Evolutionary conservation across 768 basidiomycete genomes (phyloP), one percentile per base, ranked within the genome.

Genomic region (Serendipita vermifera): DNA sequence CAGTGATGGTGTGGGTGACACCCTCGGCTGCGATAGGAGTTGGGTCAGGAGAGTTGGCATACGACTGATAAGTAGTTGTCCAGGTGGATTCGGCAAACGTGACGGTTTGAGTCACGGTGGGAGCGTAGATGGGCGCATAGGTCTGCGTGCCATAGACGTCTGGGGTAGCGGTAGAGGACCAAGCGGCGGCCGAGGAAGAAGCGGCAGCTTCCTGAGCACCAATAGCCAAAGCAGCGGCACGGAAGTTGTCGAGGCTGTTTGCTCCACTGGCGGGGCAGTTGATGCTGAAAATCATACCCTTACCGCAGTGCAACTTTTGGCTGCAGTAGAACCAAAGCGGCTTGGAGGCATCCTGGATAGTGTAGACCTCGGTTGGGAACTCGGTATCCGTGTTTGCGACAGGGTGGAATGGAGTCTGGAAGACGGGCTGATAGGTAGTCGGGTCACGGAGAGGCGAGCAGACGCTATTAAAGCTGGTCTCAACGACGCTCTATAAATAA

Each of bases 271-370:
- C n/a, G 5, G 46, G 46, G 22, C 78, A 79, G 68, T 83, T 82
- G 64, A 82, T 73, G 17, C 79, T 75, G 63, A 82, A 81, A 38
- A 83, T 79, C 80, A 83, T 82, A 62, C 80, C 81, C 58, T 68
- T 61, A 55, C 79, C 79, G 61, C 82, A 82, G 65, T 83, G 81
- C 38, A 68, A 72, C 54, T 69, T 76, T 61, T 82, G 81, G 38
- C 66, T 67, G 64, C 81, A 82, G 70, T 75, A 40, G 46, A 55
- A 57, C 53, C 56, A 57, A 27, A 57, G 22, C 6, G 46, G 46
- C 2, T 51, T 51, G 1, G 46, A 51, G 1, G 46, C 46, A 29
- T 51, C 46, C 20, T 20, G 24, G 46, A 51, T 29, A 26, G 46
- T 51, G 22, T 51, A 51, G 46, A 26, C 22, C 46, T 51, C 46